Base-by-base conservation (phyloP, 208 protist species). In the Leishmania guyanensis region DNA sequence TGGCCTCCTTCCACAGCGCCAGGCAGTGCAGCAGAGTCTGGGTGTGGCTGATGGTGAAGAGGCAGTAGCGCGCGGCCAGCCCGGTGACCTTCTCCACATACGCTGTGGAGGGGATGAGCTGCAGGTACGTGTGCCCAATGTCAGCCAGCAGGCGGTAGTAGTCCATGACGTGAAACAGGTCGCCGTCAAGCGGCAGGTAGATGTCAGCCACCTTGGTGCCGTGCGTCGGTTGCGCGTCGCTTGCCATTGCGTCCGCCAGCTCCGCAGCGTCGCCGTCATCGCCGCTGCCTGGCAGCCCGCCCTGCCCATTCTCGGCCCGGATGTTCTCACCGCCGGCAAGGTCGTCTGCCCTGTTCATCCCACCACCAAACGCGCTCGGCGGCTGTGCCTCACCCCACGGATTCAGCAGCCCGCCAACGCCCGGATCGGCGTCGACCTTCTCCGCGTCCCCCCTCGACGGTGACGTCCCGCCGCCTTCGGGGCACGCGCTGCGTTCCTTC, bases 1-100 rank as follows among this genome's bases (percentile, higher is more conserved):
- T 26, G 29, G 81, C 78, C 73, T 82, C 83, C 22, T 69, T 51
- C 56, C 77, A 78, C 33, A 86, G 56, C 29, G 64, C 70, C 36
- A 86, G 76, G 53, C 80, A 73, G 83, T 86, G 83, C 39, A 82
- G 77, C 39, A 86, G 58, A 5, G 79, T 60, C 73, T 86, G 83
- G 0, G 74, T 86, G 83, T 86, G 83, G n/a, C 26, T 79, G 78
- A 79, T 79, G 51, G 80, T 71, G 39, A 83, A 79, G 73, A 69
- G 22, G 66, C 77, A 86, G 83, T 86, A 86, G 68, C 80, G 74
- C 72, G 75, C 74, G 46, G 60, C 83, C 0, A 86, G 66, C 64
- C 65, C 58, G 65, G 62, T 79, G 17, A 73, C 69, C 73, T 86
- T 82, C 70, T 77, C 46, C 73, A 48, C 12, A 20, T 77, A 3